Base-by-base conservation (phyloP, 805 yeast species). In the Lipomyces japonicus region DNA sequence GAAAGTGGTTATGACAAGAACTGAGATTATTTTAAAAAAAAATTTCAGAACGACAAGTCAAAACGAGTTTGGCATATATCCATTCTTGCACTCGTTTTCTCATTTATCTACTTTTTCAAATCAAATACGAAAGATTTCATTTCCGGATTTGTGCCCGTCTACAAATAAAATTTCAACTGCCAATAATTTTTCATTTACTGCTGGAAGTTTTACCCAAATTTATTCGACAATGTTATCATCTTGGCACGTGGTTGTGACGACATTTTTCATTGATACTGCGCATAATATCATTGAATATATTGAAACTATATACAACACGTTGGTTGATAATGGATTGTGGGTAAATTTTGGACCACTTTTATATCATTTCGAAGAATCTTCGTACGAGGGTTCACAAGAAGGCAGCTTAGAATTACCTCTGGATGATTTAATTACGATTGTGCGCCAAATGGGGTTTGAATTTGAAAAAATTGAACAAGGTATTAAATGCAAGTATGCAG, bases 181-280 rank as follows among this genome's bases (percentile, higher is more conserved):
- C 3, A 40, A 42, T 5, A 37, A 37, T 14, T 51, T 61, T 32
- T 48, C 61, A 9, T 53, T 61, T 42, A 43, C 59, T 47, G 75
- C 77, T 46, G 84, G 80, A 4, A 87, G 89, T 65, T 88, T 91
- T 62, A 71, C 79, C 35, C 71, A 73, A 40, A 80, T 84, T 59
- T 64, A 68, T 1, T 48, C 74, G 2, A 63, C 21, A 12, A 10
- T 22, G 14, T 24, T 24, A 12, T 41, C 21, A 9, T 62, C 64
- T 31, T 71, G 72, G 51, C 75, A 76, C 39, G 72, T 69, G 6
- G 47, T 68, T 3, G 68, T 66, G 12, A 66, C 75, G 0, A 84
- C 82, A 3, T 91, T 84, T 63, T 90, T 91, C 68, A 73, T 91
- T 19, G 97, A 91, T 66, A 91, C 97, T 0, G 97, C 97, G 0